phyloP scores from a whole-genome alignment of 148 eudicot species.

The Pouteria glomerata region DNA sequence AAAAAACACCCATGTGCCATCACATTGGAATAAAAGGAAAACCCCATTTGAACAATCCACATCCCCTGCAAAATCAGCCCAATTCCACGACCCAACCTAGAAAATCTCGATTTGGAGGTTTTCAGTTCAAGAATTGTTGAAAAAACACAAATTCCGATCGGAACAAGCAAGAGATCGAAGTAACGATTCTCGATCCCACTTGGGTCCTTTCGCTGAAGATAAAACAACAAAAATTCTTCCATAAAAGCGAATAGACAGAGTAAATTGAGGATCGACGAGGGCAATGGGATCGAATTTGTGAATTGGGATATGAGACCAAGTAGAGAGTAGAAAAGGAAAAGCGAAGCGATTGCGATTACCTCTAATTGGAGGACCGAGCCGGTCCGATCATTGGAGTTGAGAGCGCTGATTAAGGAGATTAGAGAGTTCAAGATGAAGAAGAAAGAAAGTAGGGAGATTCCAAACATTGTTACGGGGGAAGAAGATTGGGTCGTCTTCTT shows the following conservation, averaged over 20 bases:
- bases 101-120: constrained; percentile 14
- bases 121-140: constrained; percentile 37
- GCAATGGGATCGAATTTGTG: constrained; percentile 20
- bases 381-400: constrained; percentile 24
- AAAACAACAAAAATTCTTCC: constrained; percentile 49
- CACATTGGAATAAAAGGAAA: constrained; percentile 16
- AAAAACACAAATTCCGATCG: constrained; percentile 35
- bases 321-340: constrained; percentile 38
- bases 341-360: constrained; percentile 35
- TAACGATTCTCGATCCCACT: constrained; percentile 58
- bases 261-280: constrained; percentile 29
- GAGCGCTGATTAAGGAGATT: constrained; percentile 29
- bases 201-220: constrained; percentile 41
- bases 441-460: constrained; percentile 32
- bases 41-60: constrained; percentile 40
- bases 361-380: constrained; percentile 38
- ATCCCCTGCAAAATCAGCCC: constrained; percentile 50
- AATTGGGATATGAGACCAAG: constrained; percentile 26
- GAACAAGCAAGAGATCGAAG: constrained; percentile 43
- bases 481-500: not conserved
- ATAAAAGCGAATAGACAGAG: constrained; percentile 42
- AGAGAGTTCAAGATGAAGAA: constrained; percentile 37
- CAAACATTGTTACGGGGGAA: constrained; percentile 22
- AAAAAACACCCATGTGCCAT: constrained; percentile 16
- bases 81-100: constrained; percentile 43